Base-by-base conservation (phyloP, 2,329 filamentous ascomycete genomes). In the Cadophora malorum region DNA sequence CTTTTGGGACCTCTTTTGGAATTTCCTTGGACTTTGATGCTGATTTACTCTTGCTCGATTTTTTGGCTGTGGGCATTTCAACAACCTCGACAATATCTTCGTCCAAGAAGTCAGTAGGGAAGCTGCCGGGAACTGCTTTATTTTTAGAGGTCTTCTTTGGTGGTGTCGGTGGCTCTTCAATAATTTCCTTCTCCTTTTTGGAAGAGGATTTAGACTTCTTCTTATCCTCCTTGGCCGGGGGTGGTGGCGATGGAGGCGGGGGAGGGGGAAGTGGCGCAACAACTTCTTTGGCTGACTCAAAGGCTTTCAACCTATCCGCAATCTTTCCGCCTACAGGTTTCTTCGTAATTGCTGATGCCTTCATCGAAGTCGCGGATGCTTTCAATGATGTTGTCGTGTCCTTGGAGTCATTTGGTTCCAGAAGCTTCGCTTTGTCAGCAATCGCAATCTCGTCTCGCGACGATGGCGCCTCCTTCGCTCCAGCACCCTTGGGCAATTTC, bases 241-340 rank as follows among this genome's bases (percentile, higher is more conserved):
- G 79, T 23, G 83, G 80, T 49, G 79, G 75, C 58, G 79, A 75
- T 35, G 80, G 76, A 63, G 80, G 78, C 21, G 72, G 73, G 23
- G 72, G 65, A 38, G 73, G 69, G n/a, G 70, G 68, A 25, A 70
- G 71, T 23, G 70, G 70, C 49, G 66, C 71, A 38, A 61, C 69
- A 50, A 65, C 69, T 56, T 83, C 79, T 63, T 80, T 77, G 63
- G 77, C 72, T 62, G 81, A 73, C 77, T 89, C 85, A 74, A 88
- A 88, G 35, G 83, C 82, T 77, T 83, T 86, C 69, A 88, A 81
- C 73, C 81, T 84, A 75, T 88, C 85, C 66, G 85, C 82, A 75
- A 88, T 84, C 76, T 64, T 64, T 45, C 82, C 82, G 68, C 80
- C 79, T 53, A 82, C 79, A 61, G 80, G 74, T 78, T 85, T 87